These are phyloP conservation scores for Begonia peltatifolia DNA, from an alignment of 306 rosid genomes.

Conservation along the genomic window DNA sequence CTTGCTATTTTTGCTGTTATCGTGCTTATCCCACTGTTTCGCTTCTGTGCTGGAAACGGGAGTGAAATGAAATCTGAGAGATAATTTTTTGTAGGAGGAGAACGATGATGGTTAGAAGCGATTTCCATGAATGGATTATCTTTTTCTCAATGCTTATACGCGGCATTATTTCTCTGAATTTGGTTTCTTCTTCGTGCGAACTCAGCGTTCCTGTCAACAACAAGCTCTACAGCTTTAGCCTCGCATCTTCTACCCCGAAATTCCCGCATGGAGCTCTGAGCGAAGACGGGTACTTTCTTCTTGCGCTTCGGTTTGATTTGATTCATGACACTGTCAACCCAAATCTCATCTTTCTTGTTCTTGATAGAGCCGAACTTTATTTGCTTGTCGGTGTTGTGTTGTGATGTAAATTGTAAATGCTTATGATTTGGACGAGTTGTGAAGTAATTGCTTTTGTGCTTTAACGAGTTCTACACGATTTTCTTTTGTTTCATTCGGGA, in stretches of 20 bases:
- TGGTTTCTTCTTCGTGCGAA: slow-evolving; percentile 31
- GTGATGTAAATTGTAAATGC: background rate
- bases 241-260: slow-evolving; percentile 49
- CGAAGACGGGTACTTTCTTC: slow-evolving; percentile 70
- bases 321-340: background rate
- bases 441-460: background rate
- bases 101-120: slow-evolving; percentile 15
- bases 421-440: background rate
- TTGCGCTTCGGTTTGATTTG: background rate
- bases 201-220: slow-evolving; percentile 26
- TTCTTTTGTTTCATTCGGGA: no score
- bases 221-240: slow-evolving; percentile 55
- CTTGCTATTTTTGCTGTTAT: background rate
- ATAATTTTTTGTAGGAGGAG: slow-evolving; percentile 6
- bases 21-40: no score
- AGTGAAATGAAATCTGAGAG: slow-evolving; percentile 5
- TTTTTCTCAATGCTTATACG: slow-evolving; percentile 26
- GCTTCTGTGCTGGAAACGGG: background rate
- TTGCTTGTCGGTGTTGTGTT: background rate
- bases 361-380: background rate
- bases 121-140: slow-evolving; percentile 15
- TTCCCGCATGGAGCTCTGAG: slow-evolving; percentile 83
- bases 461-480: background rate
- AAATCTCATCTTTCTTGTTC: background rate
- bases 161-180: slow-evolving; percentile 13